Evolutionary conservation across 306 rosid species (phyloP).

Genomic region (Quercus cerris): DNA sequence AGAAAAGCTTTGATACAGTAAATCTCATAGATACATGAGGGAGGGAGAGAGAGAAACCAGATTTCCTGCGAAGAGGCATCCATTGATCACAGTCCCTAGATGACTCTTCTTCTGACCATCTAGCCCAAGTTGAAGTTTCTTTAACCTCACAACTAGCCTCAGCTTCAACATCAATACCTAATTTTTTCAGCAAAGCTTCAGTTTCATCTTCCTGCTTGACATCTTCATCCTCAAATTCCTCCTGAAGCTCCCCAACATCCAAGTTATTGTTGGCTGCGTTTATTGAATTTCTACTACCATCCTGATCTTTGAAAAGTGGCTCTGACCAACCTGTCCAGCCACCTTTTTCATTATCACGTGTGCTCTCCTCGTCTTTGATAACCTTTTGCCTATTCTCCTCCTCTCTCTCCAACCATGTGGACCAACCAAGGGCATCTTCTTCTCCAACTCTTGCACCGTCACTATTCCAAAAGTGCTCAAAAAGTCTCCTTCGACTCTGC

Average conservation of each 20-base stretch:
- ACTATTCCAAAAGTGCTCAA: slow-evolving; percentile 86
- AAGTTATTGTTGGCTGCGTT: slow-evolving; percentile 32
- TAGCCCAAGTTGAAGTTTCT: slow-evolving; percentile 69
- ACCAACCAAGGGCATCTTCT: slow-evolving; percentile 92
- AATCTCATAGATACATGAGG: neutral
- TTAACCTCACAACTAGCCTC: slow-evolving; percentile 63
- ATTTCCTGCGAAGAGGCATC: slow-evolving; percentile 70
- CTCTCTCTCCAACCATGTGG: slow-evolving; percentile 89
- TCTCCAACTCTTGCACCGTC: slow-evolving; percentile 88
- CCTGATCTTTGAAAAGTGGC: slow-evolving; percentile 49
- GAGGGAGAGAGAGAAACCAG: slow-evolving; percentile 38
- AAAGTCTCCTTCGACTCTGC: slow-evolving; percentile 74
- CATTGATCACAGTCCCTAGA: slow-evolving; percentile 84
- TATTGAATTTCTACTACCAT: slow-evolving; percentile 28
- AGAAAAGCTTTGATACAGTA: slow-evolving; percentile 12
- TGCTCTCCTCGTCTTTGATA: slow-evolving; percentile 50
- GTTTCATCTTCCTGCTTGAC: slow-evolving; percentile 64
- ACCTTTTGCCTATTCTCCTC: slow-evolving; percentile 80
- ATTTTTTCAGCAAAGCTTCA: slow-evolving; percentile 75
- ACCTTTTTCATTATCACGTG: slow-evolving; percentile 54
- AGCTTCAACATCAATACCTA: slow-evolving; percentile 72
- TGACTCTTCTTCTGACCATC: slow-evolving; percentile 91
- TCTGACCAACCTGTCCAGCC: slow-evolving; percentile 99
- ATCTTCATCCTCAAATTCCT: slow-evolving; percentile 49
- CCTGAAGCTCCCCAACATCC: slow-evolving; percentile 47